Conservation (phyloP, 108 stramenopile species). For the Cyclotella choctawhatcheeana region DNA sequence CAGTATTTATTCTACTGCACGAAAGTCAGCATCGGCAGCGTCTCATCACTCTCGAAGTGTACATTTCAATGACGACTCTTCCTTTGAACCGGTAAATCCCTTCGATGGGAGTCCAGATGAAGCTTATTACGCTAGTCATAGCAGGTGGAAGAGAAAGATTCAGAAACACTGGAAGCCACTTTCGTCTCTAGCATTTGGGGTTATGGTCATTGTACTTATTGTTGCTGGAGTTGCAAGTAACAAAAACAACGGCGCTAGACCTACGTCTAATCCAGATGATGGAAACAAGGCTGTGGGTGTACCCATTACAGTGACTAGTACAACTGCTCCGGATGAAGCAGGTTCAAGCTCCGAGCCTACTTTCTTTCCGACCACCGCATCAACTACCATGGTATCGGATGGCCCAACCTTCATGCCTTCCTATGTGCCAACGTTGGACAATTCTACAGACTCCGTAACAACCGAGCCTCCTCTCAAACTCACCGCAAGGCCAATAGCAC, state of each 20-base stretch:
- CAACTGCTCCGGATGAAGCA: constrained; percentile 14
- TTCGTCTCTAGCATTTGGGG: constrained; percentile 14
- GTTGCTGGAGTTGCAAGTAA: constrained; percentile 31
- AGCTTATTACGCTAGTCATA: background rate
- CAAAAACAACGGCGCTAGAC: constrained; percentile 1
- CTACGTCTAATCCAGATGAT: background rate
- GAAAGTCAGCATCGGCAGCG: constrained; percentile 7
- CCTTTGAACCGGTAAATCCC: constrained; percentile 43
- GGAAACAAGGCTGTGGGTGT: constrained; percentile 25
- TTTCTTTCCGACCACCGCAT: background rate
- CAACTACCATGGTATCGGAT: background rate
- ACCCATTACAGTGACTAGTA: background rate
- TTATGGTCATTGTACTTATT: constrained; percentile 24
- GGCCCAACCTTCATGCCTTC: background rate
- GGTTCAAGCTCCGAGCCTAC: background rate
- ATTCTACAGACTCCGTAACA: constrained; percentile 1
- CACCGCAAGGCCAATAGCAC: background rate
- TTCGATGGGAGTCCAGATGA: constrained; percentile 22
- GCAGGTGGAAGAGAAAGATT: constrained; percentile 4
- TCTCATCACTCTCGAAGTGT: background rate
- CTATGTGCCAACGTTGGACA: constrained; percentile 3
- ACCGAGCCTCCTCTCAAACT: background rate
- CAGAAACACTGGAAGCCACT: constrained; percentile 42
- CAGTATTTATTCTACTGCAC: constrained; percentile 20
- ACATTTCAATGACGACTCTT: constrained; percentile 31